Evolutionary conservation across 163 green algal genomes (phyloP), one percentile per base, ranked within the genome.

Genomic region (Volvox carteri): DNA sequence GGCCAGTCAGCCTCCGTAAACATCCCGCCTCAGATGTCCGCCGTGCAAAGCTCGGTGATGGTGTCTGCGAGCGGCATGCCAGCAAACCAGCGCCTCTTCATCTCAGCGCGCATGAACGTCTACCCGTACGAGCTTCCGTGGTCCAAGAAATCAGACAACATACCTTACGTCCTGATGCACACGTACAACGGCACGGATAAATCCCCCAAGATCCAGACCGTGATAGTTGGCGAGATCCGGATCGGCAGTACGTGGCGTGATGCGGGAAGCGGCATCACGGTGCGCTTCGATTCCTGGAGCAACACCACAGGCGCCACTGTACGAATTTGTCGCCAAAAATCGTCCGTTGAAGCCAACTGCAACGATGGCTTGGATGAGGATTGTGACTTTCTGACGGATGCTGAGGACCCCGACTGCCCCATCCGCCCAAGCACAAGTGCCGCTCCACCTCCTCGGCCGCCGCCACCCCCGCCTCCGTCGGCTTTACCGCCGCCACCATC

Each of bases 21-120:
- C 21, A 65, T 80, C 12, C 73, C 73, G 1, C 44, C 46, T 19
- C 73, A 80, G 41, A 4, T 65, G 6, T 60, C 14, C 25, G n/a
- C 73, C 9, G 16, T 12, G 5, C 25, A 50, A 11, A 80, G 73
- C 73, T 67, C 44, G 5, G 73, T 80, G 1, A 18, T 65, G 28
- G 12, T 80, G 9, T 44, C 73, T 11, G 28, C 7, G 21, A 21
- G 4, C 23, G 44, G 44, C 6, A 65, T 80, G 44, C 39, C 73
- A 28, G 25, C 8, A 16, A 33, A 33, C 11, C 70, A 78, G 70
- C 70, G 41, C 41, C 70, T 78, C 4, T 78, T 58, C 33, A n/a
- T 78, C 6, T 56, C 70, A 33, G 70, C 46, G 23, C 73, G 73
- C 9, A 80, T 80, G 39, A 80, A 80, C 46, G 30, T 23, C 42